Percentiles rank a stretch among this genome's conserved stretches.
Evolutionary conservation across 805 yeast genomes (phyloP).

Genomic region (Ogataea nitratoaversa): DNA sequence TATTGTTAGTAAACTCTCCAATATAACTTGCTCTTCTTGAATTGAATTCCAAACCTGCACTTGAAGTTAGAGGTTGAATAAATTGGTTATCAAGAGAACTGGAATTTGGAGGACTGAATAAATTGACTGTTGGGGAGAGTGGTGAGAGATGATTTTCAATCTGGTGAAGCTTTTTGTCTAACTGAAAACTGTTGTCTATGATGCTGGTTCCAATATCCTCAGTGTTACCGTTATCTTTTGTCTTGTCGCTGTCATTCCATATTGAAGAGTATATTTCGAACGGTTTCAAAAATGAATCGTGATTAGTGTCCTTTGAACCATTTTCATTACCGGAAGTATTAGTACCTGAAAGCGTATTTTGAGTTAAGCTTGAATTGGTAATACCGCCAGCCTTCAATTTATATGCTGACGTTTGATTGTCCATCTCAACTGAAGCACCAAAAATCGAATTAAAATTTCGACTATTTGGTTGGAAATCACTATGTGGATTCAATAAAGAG

Average conservation of each 20-base stretch:
- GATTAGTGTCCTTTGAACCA: constrained; percentile 1
- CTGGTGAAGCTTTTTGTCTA: background rate
- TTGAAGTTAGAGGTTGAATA: background rate
- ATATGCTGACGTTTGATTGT: constrained; percentile 15
- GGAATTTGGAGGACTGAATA: constrained; percentile 8
- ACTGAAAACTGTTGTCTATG: background rate
- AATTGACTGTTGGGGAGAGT: background rate
- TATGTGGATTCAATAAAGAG: constrained; percentile 9
- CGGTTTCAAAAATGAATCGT: constrained; percentile 17
- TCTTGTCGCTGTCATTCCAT: constrained; percentile 11
- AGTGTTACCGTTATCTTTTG: background rate
- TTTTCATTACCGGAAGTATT: constrained; percentile 1
- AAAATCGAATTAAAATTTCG: constrained; percentile 14
- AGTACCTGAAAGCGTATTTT: background rate
- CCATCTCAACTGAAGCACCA: constrained; percentile 17
- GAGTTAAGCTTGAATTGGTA: constrained; percentile 2
- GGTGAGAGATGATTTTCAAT: background rate
- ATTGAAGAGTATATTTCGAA: constrained; percentile 23
- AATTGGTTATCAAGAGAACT: background rate
- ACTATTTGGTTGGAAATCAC: constrained; percentile 10
- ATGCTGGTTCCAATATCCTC: background rate
- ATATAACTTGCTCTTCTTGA: constrained; percentile 20
- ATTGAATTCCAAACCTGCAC: constrained; percentile 6
- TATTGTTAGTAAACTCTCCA: constrained; percentile 20
- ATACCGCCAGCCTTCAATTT: constrained; percentile 1